Base-by-base conservation (phyloP, 768 basidiomycete species). In the Pulveroboletus sp. region DNA sequence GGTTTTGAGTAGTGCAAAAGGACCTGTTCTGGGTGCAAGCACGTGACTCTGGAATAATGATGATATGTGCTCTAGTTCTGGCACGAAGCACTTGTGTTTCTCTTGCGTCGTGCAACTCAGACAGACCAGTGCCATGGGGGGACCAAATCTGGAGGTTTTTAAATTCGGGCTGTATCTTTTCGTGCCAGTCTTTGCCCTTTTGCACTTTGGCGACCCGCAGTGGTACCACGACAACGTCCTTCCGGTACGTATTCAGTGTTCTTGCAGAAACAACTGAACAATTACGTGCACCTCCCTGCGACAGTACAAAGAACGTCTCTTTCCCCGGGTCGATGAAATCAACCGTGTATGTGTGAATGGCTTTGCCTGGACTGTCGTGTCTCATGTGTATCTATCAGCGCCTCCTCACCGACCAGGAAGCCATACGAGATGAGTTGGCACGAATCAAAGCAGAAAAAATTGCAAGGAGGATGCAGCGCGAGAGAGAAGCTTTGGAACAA, bases 101-200 rank as follows among this genome's bases (percentile, higher is more conserved):
- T 79, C 86, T 1, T 85, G 85, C 63, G 72, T 21, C 21, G 2
- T 21, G 88, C 24, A 33, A 11, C 31, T 39, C 49, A 30, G 26
- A 41, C 31, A 40, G 33, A 46, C 52, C 81, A 83, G 15, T 39
- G 30, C 39, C 70, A 79, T 88, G 86, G 86, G 76, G 3, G 83
- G 87, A 10, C 82, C 88, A 32, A 89, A 87, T 65, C 82, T 93
- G 47, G 91, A 93, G 68, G 78, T 93, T 15, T 90, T 93, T 83
- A 93, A 92, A 71, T 93, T 93, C 59, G 81, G 81, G 4, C 69
- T 91, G 15, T 93, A 93, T 67, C 81, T 93, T 49, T 90, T 90
- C 59, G 82, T 91, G 51, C 91, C 91, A 9, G 81, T 93, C 50
- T 71, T 78, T 40, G 84, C 88, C 21, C 78, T 93, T 61, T 71